phyloP scores from a whole-genome alignment of 306 rosid species.

The Cicer cuneatum region DNA sequence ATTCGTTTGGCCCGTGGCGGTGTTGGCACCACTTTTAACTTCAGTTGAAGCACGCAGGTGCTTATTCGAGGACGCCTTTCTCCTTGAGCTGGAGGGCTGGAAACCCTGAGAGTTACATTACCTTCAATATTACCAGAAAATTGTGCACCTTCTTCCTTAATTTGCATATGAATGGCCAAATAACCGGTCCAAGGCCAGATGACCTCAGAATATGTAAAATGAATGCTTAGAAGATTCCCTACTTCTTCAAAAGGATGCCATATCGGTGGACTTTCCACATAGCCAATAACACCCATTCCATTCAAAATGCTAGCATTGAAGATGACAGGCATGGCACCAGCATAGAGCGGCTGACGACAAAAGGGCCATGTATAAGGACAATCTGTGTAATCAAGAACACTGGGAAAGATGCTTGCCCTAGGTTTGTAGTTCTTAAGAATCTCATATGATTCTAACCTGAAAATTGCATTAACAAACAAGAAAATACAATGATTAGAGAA shows the following conservation, averaged over 20 bases:
- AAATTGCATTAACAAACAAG: slow-evolving; percentile 43
- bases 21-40: slow-evolving; percentile 85
- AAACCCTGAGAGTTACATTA: slow-evolving; percentile 80
- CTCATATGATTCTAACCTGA: slow-evolving; percentile 94
- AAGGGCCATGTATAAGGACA: slow-evolving; percentile 98
- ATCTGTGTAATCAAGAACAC: slow-evolving; percentile 83
- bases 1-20: slow-evolving; percentile 84
- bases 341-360: slow-evolving; percentile 96
- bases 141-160: slow-evolving; percentile 88
- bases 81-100: slow-evolving; percentile 84
- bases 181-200: slow-evolving; percentile 99
- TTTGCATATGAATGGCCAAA: slow-evolving; percentile 94
- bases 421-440: slow-evolving; percentile 89
- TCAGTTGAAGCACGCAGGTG: slow-evolving; percentile 86
- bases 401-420: slow-evolving; percentile 91
- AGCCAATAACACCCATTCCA: slow-evolving; percentile 97
- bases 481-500: slow-evolving; percentile 23
- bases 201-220: slow-evolving; percentile 81
- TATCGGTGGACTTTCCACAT: slow-evolving; percentile 76
- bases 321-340: slow-evolving; percentile 97
- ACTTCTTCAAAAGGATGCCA: slow-evolving; percentile 93
- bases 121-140: slow-evolving; percentile 93
- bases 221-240: slow-evolving; percentile 91
- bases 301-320: slow-evolving; percentile 94
- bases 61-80: slow-evolving; percentile 62